These are phyloP conservation scores for Salix dunnii DNA, from an alignment of 345 rosid species.

Conservation along the genomic window DNA sequence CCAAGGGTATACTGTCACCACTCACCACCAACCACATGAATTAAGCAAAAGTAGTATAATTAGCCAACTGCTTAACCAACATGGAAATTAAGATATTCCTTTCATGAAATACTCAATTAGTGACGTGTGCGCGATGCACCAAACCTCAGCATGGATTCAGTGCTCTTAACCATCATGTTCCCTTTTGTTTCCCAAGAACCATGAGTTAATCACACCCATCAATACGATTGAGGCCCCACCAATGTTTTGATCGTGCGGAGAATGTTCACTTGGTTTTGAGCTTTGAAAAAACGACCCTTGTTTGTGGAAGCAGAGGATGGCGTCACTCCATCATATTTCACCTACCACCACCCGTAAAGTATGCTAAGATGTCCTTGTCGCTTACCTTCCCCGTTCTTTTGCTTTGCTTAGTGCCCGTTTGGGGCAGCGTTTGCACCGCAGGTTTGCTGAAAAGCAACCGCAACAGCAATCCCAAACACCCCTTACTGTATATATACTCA, in stretches of 20 bases:
- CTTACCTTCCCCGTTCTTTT: too few species aligned
- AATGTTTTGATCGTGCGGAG: neutral
- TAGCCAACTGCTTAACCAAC: neutral
- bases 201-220: neutral
- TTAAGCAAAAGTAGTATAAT: neutral
- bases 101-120: neutral
- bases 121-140: neutral
- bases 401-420: too few species aligned
- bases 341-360: neutral
- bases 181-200: neutral
- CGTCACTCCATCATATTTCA: neutral
- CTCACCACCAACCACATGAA: neutral
- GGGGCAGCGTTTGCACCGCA: too few species aligned
- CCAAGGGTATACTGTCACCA: neutral
- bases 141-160: neutral
- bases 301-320: neutral
- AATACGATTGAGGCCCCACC: neutral
- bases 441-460: too few species aligned
- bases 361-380: neutral
- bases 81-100: neutral
- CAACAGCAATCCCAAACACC: too few species aligned
- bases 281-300: neutral
- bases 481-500: too few species aligned
- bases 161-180: neutral
- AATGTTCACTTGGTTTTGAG: neutral